A percentile compares a stretch with the other conserved stretches of the same genome.
Evolutionary conservation across 345 rosid genomes (phyloP).

Genomic region (Citrus glauca): DNA sequence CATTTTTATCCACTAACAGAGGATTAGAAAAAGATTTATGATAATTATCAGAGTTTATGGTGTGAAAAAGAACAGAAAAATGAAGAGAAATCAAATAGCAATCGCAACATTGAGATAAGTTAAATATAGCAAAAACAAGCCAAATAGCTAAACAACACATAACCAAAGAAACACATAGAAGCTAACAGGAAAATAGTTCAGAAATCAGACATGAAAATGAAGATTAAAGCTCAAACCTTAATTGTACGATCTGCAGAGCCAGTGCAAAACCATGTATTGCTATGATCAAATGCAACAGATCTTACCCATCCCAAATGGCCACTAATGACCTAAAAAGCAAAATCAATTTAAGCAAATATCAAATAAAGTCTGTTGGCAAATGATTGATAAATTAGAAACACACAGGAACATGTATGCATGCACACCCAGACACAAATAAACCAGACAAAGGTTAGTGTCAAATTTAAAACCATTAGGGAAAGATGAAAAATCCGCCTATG

Average conservation of each 20-base stretch:
- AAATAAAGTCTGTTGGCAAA: conserved; percentile 6
- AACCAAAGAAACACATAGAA: neutral
- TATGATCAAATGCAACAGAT: conserved; percentile 93
- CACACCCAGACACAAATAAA: neutral
- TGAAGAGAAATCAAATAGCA: neutral
- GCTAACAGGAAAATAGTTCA: neutral
- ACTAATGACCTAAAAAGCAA: conserved; percentile 60
- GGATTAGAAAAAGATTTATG: neutral
- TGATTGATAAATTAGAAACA: neutral
- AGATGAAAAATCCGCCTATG: neutral
- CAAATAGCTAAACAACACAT: neutral
- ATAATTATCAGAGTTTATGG: neutral
- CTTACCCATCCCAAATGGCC: conserved; percentile 99
- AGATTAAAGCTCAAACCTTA: conserved; percentile 48
- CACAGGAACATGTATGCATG: neutral
- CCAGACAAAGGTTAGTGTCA: neutral
- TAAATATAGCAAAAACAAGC: neutral
- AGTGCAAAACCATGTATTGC: conserved; percentile 97
- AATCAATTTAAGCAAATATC: conserved; percentile 18
- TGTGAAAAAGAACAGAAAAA: neutral
- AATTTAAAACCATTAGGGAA: neutral
- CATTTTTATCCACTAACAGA: neutral
- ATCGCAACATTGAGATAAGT: neutral
- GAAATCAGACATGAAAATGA: neutral
- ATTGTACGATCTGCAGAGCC: conserved; percentile 99